phyloP scores from a whole-genome alignment of 768 basidiomycete genomes.

The Leccinellum rugosiceps region DNA sequence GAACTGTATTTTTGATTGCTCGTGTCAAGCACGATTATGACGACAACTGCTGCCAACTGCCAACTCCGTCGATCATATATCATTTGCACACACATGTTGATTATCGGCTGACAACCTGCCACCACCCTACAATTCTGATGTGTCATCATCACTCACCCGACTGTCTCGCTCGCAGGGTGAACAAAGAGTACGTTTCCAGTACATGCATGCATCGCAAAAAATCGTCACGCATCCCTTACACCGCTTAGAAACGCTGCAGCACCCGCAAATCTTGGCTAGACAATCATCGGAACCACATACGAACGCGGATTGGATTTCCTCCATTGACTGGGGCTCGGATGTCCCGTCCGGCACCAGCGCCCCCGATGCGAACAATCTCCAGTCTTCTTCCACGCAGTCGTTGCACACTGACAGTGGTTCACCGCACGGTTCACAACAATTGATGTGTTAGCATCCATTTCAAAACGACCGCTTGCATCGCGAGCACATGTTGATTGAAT shows the following conservation, averaged over 20 bases:
- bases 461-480: conserved; percentile 19
- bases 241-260: not conserved
- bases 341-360: too few relatives aligned
- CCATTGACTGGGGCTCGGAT: too few relatives aligned
- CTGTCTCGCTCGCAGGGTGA: too few relatives aligned
- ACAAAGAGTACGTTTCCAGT: not conserved
- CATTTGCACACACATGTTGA: too few relatives aligned
- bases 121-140: too few relatives aligned
- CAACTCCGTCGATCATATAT: too few relatives aligned
- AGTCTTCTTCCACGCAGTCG: conserved; percentile 27
- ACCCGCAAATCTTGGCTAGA: conserved; percentile 1
- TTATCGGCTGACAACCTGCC: too few relatives aligned
- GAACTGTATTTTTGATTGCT: too few relatives aligned
- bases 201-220: conserved; percentile 15
- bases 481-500: conserved; percentile 14
- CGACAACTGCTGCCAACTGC: too few relatives aligned
- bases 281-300: not conserved
- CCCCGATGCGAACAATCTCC: conserved; percentile 5
- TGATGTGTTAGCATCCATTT: conserved; percentile 21
- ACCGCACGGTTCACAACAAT: conserved; percentile 15
- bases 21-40: too few relatives aligned
- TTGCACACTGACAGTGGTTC: conserved; percentile 23
- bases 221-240: conserved; percentile 13
- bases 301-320: too few relatives aligned
- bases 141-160: too few relatives aligned